phyloP scores from a whole-genome alignment of 805 yeast genomes.

The Saccharomycopsis amapae region DNA sequence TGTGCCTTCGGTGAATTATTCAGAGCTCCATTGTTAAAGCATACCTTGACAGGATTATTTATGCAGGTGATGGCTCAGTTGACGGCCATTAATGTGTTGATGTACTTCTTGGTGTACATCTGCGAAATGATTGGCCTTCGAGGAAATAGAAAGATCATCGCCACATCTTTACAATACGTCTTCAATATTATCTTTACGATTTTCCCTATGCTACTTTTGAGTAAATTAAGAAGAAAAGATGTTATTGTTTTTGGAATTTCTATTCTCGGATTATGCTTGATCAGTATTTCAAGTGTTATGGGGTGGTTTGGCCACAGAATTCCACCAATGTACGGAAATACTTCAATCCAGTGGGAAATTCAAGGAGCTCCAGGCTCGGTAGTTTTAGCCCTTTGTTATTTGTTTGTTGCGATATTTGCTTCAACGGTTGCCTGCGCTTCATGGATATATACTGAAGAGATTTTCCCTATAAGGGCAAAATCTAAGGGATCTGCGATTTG shows the following conservation, averaged over 20 bases:
- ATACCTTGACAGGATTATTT: slow-evolving; percentile 32
- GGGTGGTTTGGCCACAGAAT: slow-evolving; percentile 30
- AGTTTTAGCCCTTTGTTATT: slow-evolving; percentile 37
- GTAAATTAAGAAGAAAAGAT: slow-evolving; percentile 41
- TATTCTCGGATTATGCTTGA: slow-evolving; percentile 32
- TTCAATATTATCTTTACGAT: slow-evolving; percentile 36
- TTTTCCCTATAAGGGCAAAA: slow-evolving; percentile 39
- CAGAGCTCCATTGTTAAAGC: slow-evolving; percentile 28
- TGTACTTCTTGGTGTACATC: slow-evolving; percentile 39
- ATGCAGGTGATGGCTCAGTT: slow-evolving; percentile 39
- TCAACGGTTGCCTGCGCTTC: slow-evolving; percentile 40
- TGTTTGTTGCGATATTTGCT: slow-evolving; percentile 41
- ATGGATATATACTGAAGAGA: slow-evolving; percentile 45
- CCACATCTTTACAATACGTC: slow-evolving; percentile 36
- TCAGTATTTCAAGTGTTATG: slow-evolving; percentile 32
- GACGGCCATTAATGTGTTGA: slow-evolving; percentile 37
- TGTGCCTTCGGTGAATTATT: slow-evolving; percentile 9
- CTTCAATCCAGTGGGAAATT: slow-evolving; percentile 32
- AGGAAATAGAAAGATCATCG: slow-evolving; percentile 28
- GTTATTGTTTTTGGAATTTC: slow-evolving; percentile 37
- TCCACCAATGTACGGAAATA: slow-evolving; percentile 30
- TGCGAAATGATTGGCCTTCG: slow-evolving; percentile 43
- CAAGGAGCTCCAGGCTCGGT: slow-evolving; percentile 35
- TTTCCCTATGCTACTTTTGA: slow-evolving; percentile 38
- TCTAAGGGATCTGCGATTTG: slow-evolving; percentile 41